These are phyloP conservation scores for Colletotrichum kahawae DNA, from an alignment of 2,329 filamentous ascomycete genomes.

Conservation along the genomic window DNA sequence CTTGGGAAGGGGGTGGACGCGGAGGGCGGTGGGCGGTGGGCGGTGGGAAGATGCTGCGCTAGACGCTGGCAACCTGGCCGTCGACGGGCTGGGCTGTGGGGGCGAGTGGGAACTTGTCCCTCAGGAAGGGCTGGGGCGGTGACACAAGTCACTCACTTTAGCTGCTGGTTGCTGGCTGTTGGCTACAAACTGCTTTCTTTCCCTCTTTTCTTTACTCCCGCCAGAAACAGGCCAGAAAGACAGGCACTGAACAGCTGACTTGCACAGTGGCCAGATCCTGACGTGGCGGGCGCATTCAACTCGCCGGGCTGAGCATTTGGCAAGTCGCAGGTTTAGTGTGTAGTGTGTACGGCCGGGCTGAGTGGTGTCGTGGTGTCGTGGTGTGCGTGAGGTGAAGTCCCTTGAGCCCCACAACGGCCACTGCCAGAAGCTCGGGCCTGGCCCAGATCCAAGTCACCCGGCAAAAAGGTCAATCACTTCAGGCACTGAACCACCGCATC, in stretches of 20 bases:
- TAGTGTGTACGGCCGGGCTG: not conserved
- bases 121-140: not conserved
- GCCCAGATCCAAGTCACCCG: not conserved
- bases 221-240: not conserved
- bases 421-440: conserved; percentile 12
- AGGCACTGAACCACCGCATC: not conserved
- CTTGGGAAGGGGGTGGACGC: not conserved
- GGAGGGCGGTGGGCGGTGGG: not conserved
- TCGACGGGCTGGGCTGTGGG: not conserved
- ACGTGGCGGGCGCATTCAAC: conserved; percentile 17
- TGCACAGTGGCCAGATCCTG: conserved; percentile 5
- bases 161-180: not conserved
- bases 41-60: not conserved
- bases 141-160: not conserved
- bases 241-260: not conserved
- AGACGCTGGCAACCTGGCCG: not conserved
- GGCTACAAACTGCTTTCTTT: not conserved
- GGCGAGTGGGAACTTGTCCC: not conserved
- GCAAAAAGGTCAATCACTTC: not conserved
- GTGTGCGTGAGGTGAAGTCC: conserved; percentile 7
- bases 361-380: not conserved
- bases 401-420: conserved; percentile 14
- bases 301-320: not conserved
- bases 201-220: not conserved
- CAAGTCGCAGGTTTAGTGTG: not conserved